Percentiles rank a stretch among this genome's conserved stretches.
Conservation (phyloP, 495 filamentous ascomycete genomes). For the Cetradonia linearis region DNA sequence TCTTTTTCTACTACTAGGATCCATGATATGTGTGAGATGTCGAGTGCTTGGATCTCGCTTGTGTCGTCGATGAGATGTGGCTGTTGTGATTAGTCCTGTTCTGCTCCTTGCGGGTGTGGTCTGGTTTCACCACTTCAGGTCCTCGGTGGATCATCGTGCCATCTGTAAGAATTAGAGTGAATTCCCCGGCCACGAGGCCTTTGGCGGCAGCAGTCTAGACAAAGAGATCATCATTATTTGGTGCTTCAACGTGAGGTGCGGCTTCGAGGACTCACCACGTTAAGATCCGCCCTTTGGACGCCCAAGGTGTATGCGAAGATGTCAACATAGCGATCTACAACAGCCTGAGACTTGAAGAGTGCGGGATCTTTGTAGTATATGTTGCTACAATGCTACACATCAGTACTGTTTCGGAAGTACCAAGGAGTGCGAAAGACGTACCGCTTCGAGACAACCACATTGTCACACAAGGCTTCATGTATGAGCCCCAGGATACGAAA, state of each 20-base stretch:
- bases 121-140: conserved; percentile 11
- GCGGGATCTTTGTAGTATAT: conserved; percentile 83
- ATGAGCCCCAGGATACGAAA: conserved; percentile 62
- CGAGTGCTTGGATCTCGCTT: conserved; percentile 41
- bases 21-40: conserved; percentile 51
- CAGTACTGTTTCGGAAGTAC: not conserved
- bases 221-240: not conserved
- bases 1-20: conserved; percentile 89
- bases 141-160: conserved; percentile 20
- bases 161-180: conserved; percentile 32
- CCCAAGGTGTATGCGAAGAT: conserved; percentile 72
- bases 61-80: conserved; percentile 58
- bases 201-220: conserved; percentile 59
- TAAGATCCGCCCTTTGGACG: conserved; percentile 49
- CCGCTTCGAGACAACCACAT: conserved; percentile 69
- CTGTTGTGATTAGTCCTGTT: conserved; percentile 29
- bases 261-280: conserved; percentile 43
- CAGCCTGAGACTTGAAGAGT: conserved; percentile 63
- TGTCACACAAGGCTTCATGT: conserved; percentile 53
- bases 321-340: conserved; percentile 72
- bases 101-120: no score
- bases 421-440: conserved; percentile 23
- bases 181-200: conserved; percentile 52
- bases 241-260: not conserved
- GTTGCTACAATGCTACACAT: conserved; percentile 45